Evolutionary conservation across 2,329 filamentous ascomycete genomes (phyloP), one percentile per base, ranked within the genome.

Genomic region (Cercospora zeina): DNA sequence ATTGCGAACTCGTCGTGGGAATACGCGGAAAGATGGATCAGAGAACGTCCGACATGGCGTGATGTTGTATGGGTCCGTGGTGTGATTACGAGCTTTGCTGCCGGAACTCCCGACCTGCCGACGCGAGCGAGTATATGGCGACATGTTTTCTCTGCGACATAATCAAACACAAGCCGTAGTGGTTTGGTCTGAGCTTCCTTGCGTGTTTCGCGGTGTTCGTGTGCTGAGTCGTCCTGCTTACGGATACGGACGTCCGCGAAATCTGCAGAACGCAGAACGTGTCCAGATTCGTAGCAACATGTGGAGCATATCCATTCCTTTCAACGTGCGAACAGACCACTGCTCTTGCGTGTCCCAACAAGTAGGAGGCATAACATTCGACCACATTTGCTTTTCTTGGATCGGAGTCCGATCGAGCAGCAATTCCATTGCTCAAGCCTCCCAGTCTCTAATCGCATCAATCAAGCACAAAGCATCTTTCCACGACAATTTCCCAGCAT

Each of bases 61-160:
- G 42, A 49, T 49, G 21, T 49, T 49, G 42, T 24, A 49, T 49
- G 42, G 42, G 42, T 49, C 42, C 42, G 21, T 49, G 42, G 42
- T 27, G 42, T 30, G 42, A 49, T n/a, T 49, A 49, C 42, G 42
- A 49, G 24, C 42, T 49, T n/a, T 49, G 42, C 1, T 49, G 42
- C 21, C 21, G 42, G 3, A 49, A 49, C 24, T 27, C 42, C 42
- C 42, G 42, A 49, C 42, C 21, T 49, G 42, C 42, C 27, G 21
- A 27, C 21, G 42, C 21, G 11, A 24, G 10, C 21, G 21, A 4
- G 2, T 49, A 27, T 14, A 27, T 14, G n/a, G n/a, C n/a, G n/a
- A n/a, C n/a, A n/a, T n/a, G n/a, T n/a, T n/a, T n/a, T n/a, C n/a
- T n/a, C n/a, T n/a, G n/a, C n/a, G n/a, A n/a, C n/a, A n/a, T n/a